Base-by-base conservation (phyloP, 108 stramenopile species). In the Fistulifera solaris region DNA sequence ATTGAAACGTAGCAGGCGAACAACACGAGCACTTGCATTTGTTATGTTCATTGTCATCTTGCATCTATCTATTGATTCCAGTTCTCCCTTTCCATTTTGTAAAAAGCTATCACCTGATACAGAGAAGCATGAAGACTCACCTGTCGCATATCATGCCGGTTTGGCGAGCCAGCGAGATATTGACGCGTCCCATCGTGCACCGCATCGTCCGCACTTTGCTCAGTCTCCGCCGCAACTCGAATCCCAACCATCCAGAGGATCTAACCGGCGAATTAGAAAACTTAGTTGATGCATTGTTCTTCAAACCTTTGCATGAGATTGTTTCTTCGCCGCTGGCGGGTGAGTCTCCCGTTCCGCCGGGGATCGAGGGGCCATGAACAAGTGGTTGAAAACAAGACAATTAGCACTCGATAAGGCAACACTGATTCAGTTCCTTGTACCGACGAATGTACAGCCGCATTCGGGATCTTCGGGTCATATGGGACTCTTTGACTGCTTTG, bases 401-500 rank as follows among this genome's bases (percentile, higher is more conserved):
- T 44, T 70, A 22, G 62, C 82, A 22, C 43, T 91, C n/a, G 89
- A 91, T 65, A 91, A 85, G 55, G 11, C 42, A 4, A 54, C 72
- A 10, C 67, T 83, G 39, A 35, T 79, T 16, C 59, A 58, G 19
- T 75, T 85, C 18, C 40, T 82, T 17, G 75, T 87, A 21, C 89
- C 85, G 2, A 43, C 67, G 44, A 65, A 61, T 16, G 61, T 67
- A 1, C 77, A 81, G 8, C 85, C 83, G 15, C 81, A 85, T 56
- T 48, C 70, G 0, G 83, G 83, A 49, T 67, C 71, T n/a, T 73
- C 70, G 19, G 90, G 90, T 18, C 86, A 92, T 54, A 63, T 75
- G 77, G 86, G 85, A 22, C 61, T 92, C 12, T 85, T 87, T 73
- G 86, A 87, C 50, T 92, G 90, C 52, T 63, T 75, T 17, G 63